Percentiles rank a stretch among this genome's conserved stretches.
These are phyloP conservation scores for Suzukiozyma palmioleophila DNA, from an alignment of 1,139 yeast genomes.

Conservation along the genomic window DNA sequence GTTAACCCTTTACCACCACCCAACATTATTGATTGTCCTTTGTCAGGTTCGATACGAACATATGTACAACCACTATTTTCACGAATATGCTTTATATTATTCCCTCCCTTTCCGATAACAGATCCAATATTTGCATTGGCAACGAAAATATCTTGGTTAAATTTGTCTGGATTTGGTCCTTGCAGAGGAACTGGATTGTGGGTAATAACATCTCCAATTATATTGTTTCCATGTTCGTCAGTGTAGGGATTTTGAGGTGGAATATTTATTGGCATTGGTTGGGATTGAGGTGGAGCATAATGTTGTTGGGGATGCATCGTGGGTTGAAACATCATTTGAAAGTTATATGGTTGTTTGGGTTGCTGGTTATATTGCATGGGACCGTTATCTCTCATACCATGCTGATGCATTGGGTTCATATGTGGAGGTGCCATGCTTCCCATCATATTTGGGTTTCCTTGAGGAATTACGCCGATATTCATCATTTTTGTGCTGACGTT, in stretches of 20 bases:
- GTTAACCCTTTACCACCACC: slow-evolving; percentile 56
- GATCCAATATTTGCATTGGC: slow-evolving; percentile 80
- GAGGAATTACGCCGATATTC: slow-evolving; percentile 5
- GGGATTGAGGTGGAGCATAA: slow-evolving; percentile 15
- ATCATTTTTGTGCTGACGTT: slow-evolving; percentile 10
- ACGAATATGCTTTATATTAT: slow-evolving; percentile 74
- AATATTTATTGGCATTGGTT: slow-evolving; percentile 8
- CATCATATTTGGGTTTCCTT: slow-evolving; percentile 1
- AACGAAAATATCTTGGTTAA: slow-evolving; percentile 66
- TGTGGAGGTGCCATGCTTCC: slow-evolving; percentile 4
- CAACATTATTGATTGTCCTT: slow-evolving; percentile 41
- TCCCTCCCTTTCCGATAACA: slow-evolving; percentile 84
- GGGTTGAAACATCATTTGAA: slow-evolving; percentile 43
- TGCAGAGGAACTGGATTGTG: slow-evolving; percentile 32
- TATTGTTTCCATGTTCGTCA: slow-evolving; percentile 44
- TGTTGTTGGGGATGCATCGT: slow-evolving; percentile 35
- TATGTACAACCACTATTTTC: slow-evolving; percentile 70
- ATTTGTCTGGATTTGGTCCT: slow-evolving; percentile 40
- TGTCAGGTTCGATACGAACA: slow-evolving; percentile 61
- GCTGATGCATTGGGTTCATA: slow-evolving; percentile 3
- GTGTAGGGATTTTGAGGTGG: slow-evolving; percentile 37
- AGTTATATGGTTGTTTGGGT: slow-evolving; percentile 30
- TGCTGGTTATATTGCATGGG: slow-evolving; percentile 9
- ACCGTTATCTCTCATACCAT: slow-evolving; percentile 4
- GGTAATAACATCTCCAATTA: slow-evolving; percentile 43